phyloP scores from a whole-genome alignment of 2,329 filamentous ascomycete species.

The Celoporthe dispersa region DNA sequence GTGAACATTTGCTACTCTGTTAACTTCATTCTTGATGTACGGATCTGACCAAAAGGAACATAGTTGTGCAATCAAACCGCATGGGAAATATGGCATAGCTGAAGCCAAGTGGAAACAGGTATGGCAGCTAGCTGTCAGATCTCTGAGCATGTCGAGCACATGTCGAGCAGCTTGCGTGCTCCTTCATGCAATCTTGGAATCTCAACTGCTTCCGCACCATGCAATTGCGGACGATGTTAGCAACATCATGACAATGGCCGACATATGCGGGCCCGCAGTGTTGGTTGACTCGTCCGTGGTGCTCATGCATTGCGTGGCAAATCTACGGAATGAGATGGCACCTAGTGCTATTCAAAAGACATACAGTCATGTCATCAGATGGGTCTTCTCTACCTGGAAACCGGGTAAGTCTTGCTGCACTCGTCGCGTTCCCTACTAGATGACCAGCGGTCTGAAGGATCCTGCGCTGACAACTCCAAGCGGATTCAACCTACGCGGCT shows the following conservation, averaged over 20 bases:
- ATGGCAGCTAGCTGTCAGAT: constrained; percentile 76
- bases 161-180: constrained; percentile 80
- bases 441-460: constrained; percentile 10
- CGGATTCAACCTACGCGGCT: constrained; percentile 69
- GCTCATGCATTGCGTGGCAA: constrained; percentile 72
- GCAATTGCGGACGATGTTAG: constrained; percentile 71
- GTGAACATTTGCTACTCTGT: constrained; percentile 51
- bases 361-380: constrained; percentile 74
- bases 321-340: constrained; percentile 67
- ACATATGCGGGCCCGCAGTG: constrained; percentile 78
- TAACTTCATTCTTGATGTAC: background rate
- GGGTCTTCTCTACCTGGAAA: constrained; percentile 83
- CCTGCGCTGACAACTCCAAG: constrained; percentile 42
- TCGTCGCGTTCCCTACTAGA: background rate
- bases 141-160: constrained; percentile 69
- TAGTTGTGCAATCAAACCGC: constrained; percentile 52
- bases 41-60: background rate
- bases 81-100: constrained; percentile 46
- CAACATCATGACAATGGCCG: constrained; percentile 74
- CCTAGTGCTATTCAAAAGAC: constrained; percentile 70
- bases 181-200: constrained; percentile 69
- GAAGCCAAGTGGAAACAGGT: constrained; percentile 67
- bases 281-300: constrained; percentile 79
- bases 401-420: constrained; percentile 61
- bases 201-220: constrained; percentile 69